Conservation (phyloP, 768 basidiomycete genomes). For the Mycena maculata region DNA sequence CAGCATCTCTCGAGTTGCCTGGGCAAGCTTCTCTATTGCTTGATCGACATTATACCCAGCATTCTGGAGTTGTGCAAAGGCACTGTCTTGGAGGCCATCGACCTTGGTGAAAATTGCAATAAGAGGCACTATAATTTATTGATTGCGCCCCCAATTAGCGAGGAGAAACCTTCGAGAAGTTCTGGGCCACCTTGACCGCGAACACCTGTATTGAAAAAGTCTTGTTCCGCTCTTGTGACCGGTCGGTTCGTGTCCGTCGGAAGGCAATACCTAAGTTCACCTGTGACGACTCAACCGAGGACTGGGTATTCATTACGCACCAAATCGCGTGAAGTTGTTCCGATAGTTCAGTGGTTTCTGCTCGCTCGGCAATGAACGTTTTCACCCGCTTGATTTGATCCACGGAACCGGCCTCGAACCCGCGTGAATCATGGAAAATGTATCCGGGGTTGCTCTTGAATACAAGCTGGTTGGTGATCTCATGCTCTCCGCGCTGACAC, state of each 20-base stretch:
- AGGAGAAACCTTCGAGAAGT: too few species aligned
- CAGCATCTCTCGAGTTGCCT: too few species aligned
- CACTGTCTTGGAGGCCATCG: too few species aligned
- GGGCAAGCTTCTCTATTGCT: too few species aligned
- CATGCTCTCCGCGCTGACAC: background rate
- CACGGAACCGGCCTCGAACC: background rate
- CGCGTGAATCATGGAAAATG: constrained; percentile 10
- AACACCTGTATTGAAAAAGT: constrained; percentile 2
- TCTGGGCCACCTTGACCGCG: too few species aligned
- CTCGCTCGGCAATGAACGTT: background rate
- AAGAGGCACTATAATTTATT: too few species aligned
- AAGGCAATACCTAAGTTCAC: constrained; percentile 1
- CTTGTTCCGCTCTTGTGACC: background rate
- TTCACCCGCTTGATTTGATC: background rate
- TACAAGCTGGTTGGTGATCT: background rate
- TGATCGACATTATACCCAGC: too few species aligned
- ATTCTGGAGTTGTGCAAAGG: too few species aligned
- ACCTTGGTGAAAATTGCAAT: too few species aligned
- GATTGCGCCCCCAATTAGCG: too few species aligned
- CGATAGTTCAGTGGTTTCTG: background rate
- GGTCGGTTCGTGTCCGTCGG: constrained; percentile 1
- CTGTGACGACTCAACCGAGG: background rate
- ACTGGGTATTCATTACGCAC: background rate
- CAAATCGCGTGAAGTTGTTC: background rate
- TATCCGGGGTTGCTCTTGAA: constrained; percentile 4